A percentile compares a stretch with the other conserved stretches of the same genome.
These are phyloP conservation scores for Evansstolkia leycettana DNA, from an alignment of 495 filamentous ascomycete species.

Conservation along the genomic window DNA sequence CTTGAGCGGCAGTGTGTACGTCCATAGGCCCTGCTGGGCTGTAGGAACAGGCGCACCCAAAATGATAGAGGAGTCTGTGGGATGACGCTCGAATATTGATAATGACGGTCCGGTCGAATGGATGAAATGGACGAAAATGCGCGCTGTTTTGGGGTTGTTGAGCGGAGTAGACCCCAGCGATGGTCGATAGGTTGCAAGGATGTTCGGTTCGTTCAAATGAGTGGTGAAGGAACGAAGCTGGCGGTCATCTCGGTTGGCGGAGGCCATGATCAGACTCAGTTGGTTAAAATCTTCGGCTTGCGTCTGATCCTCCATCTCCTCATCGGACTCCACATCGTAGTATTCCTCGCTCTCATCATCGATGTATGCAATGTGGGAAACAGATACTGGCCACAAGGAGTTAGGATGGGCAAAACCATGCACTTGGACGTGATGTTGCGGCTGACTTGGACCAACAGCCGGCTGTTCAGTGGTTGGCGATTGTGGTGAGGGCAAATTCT, in stretches of 20 bases:
- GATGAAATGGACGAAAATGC: constrained; percentile 87
- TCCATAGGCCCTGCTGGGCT: constrained; percentile 72
- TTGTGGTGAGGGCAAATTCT: no score
- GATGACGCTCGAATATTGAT: constrained; percentile 78
- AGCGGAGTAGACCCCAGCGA: constrained; percentile 66
- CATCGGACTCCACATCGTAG: constrained; percentile 55
- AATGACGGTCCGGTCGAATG: constrained; percentile 78
- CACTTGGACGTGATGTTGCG: no score
- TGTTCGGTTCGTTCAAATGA: constrained; percentile 53
- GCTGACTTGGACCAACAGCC: no score
- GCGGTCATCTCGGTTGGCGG: constrained; percentile 37
- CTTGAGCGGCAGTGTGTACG: constrained; percentile 74
- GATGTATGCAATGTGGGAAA: constrained; percentile 17
- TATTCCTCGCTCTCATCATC: constrained; percentile 45
- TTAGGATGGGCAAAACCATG: no score
- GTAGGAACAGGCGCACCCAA: constrained; percentile 54
- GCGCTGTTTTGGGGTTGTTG: constrained; percentile 69
- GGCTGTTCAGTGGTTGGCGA: no score
- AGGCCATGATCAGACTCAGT: constrained; percentile 31
- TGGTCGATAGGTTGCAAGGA: constrained; percentile 70
- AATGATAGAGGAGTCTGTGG: constrained; percentile 61
- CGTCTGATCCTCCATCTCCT: constrained; percentile 45
- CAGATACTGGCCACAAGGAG: no score
- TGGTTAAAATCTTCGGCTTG: constrained; percentile 43
- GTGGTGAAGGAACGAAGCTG: constrained; percentile 48